phyloP scores from a whole-genome alignment of 2,329 filamentous ascomycete genomes.

The Clarireedia hainanense region DNA sequence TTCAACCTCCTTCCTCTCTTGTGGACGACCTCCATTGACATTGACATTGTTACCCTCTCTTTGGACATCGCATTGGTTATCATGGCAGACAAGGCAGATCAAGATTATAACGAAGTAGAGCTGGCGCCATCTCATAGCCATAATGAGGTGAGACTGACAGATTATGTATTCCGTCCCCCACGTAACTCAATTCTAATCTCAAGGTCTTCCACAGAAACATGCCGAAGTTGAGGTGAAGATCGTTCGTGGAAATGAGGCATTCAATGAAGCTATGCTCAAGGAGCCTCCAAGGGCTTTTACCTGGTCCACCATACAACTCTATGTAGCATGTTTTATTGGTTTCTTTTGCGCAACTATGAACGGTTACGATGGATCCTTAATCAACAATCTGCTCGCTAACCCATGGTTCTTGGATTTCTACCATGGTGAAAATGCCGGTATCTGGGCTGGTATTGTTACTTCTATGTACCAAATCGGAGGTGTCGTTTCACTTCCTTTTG shows the following conservation, averaged over 20 bases:
- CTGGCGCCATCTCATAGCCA: neutral
- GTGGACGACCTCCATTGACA: neutral
- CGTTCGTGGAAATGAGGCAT: slow-evolving; percentile 44
- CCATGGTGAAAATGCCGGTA: slow-evolving; percentile 35
- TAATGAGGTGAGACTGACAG: slow-evolving; percentile 10
- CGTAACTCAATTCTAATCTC: neutral
- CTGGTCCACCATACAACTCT: slow-evolving; percentile 34
- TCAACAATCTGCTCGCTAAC: slow-evolving; percentile 41
- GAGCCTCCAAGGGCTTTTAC: slow-evolving; percentile 40
- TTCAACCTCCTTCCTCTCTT: neutral
- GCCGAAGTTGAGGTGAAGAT: slow-evolving; percentile 32
- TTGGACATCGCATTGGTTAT: neutral
- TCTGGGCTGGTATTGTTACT: slow-evolving; percentile 42
- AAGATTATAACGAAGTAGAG: neutral
- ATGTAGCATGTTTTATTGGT: slow-evolving; percentile 38
- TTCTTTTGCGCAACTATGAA: slow-evolving; percentile 46
- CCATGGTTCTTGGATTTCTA: slow-evolving; percentile 35
- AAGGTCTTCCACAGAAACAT: slow-evolving; percentile 20
- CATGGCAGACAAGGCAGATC: neutral
- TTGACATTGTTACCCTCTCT: neutral
- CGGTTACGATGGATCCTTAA: slow-evolving; percentile 44
- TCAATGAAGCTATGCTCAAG: slow-evolving; percentile 46
- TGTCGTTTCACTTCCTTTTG: slow-evolving; percentile 39
- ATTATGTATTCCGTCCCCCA: neutral
- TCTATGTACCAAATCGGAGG: slow-evolving; percentile 46